phyloP scores from a whole-genome alignment of 176 grass and related monocot species.

The Oropetium thomaeum region DNA sequence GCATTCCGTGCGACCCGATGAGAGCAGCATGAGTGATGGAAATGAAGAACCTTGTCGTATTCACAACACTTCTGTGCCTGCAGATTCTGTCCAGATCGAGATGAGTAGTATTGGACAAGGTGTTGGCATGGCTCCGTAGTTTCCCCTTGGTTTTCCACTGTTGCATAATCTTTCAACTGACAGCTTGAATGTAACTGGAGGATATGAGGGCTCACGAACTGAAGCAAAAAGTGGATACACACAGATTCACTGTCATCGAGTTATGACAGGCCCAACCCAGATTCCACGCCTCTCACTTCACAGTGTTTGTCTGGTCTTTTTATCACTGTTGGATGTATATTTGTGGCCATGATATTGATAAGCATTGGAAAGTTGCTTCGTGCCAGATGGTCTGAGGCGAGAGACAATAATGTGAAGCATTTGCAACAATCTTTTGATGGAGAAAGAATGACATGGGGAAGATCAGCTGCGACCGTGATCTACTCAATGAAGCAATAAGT shows the following conservation, averaged over 20 bases:
- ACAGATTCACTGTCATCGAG: background rate
- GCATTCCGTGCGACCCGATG: background rate
- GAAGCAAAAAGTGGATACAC: constrained; percentile 44
- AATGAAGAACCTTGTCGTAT: background rate
- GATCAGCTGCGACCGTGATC: background rate
- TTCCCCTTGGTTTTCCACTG: constrained; percentile 47
- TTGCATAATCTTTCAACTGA: constrained; percentile 47
- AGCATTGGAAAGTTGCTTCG: background rate
- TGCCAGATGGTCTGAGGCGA: background rate
- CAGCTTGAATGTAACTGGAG: constrained; percentile 54
- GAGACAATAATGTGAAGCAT: background rate
- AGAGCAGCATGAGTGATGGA: background rate
- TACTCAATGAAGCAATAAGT: background rate
- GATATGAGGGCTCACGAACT: background rate
- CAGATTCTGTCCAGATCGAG: background rate
- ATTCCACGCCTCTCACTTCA: constrained; percentile 29
- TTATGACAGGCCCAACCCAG: background rate
- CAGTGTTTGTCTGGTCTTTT: constrained; percentile 56
- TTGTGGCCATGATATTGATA: constrained; percentile 44
- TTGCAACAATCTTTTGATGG: background rate
- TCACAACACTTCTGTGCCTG: background rate
- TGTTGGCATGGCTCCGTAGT: background rate
- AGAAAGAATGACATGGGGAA: background rate
- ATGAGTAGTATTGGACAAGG: background rate
- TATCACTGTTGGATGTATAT: constrained; percentile 43